These are phyloP conservation scores for Colletotrichum gloeosporioides DNA, from an alignment of 2,329 filamentous ascomycete genomes.

Conservation along the genomic window DNA sequence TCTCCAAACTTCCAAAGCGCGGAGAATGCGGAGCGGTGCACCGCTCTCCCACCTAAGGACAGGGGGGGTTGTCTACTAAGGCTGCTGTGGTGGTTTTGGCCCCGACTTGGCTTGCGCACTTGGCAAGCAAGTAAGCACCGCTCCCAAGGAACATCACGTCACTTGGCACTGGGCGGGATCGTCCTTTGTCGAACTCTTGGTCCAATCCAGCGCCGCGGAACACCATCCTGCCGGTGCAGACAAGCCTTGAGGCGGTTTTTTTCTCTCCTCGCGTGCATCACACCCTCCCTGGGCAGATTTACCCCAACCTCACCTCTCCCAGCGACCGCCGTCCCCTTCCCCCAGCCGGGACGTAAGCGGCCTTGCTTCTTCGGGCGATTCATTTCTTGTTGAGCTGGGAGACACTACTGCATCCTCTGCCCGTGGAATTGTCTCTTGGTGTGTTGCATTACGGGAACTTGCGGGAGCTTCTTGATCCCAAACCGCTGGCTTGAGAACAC, in stretches of 20 bases:
- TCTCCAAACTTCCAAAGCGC: slow-evolving; percentile 13
- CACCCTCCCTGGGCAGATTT: not conserved
- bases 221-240: not conserved
- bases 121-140: not conserved
- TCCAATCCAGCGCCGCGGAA: not conserved
- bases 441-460: slow-evolving; percentile 11
- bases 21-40: slow-evolving; percentile 12
- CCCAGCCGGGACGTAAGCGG: not conserved
- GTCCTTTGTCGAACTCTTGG: slow-evolving; percentile 1
- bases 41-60: not conserved
- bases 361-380: not conserved
- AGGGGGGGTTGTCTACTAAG: not conserved
- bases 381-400: not conserved
- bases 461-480: not conserved
- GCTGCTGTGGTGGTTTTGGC: not conserved
- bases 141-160: not conserved
- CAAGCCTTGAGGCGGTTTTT: not conserved
- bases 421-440: not conserved
- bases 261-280: not conserved
- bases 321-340: not conserved
- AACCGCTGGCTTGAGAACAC: not conserved
- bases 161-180: slow-evolving; percentile 2
- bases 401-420: not conserved
- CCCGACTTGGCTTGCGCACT: slow-evolving; percentile 13
- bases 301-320: not conserved